phyloP scores from a whole-genome alignment of 177 flowering plant genomes.

The Vitis hybrid region DNA sequence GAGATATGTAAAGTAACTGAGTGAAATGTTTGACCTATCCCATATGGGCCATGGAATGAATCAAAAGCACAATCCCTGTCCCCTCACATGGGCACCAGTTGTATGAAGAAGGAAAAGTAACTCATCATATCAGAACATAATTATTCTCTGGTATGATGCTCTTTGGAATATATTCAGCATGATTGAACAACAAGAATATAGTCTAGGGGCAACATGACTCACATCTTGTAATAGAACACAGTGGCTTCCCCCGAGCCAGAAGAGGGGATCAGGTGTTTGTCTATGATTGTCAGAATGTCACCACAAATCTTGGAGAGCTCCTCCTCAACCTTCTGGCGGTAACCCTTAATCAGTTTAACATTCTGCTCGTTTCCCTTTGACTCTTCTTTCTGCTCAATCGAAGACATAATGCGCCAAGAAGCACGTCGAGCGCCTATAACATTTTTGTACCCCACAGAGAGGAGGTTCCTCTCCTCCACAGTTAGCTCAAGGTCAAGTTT shows the following conservation, averaged over 20 bases:
- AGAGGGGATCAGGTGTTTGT: slow-evolving; percentile 74
- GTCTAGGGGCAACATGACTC: slow-evolving; percentile 23
- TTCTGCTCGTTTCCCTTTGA: slow-evolving; percentile 73
- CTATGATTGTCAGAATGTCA: slow-evolving; percentile 73
- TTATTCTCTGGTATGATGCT: neutral
- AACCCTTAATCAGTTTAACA: slow-evolving; percentile 58
- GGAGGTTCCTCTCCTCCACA: slow-evolving; percentile 88
- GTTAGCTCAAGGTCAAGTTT: slow-evolving; percentile 74
- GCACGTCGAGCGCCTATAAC: slow-evolving; percentile 83
- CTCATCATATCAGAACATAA: neutral
- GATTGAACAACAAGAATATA: neutral
- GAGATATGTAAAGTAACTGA: neutral
- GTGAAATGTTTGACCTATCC: neutral
- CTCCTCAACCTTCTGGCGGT: slow-evolving; percentile 71
- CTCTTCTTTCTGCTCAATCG: slow-evolving; percentile 93
- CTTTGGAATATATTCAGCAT: slow-evolving; percentile 9
- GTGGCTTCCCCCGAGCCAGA: slow-evolving; percentile 74
- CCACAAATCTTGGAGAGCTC: slow-evolving; percentile 65
- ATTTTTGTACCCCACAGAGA: slow-evolving; percentile 88
- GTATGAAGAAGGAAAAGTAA: neutral
- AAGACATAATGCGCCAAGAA: slow-evolving; percentile 86
- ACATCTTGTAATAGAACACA: slow-evolving; percentile 87
- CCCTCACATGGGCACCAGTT: slow-evolving; percentile 7
- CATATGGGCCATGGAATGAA: neutral
- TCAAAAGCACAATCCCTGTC: no score